phyloP scores from a whole-genome alignment of 169 alveolate genomes.

The Amoebophrya sp. region DNA sequence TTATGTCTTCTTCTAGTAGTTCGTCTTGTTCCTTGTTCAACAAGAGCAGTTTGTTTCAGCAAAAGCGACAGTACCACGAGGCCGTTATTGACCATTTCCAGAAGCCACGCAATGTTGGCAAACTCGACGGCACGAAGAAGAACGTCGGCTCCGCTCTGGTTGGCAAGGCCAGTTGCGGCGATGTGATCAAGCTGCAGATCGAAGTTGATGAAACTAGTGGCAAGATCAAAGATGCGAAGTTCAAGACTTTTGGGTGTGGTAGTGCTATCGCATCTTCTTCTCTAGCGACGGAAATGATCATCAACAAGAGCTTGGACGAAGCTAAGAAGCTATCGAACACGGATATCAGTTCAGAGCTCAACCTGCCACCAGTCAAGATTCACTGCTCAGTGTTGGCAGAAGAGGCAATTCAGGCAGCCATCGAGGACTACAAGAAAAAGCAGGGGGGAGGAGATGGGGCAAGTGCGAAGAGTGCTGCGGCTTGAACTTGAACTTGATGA shows the following conservation, averaged over 20 bases:
- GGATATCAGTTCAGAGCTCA: constrained; percentile 82
- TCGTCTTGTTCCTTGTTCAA: too few relatives aligned
- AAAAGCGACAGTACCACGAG: constrained; percentile 48
- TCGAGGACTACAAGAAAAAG: constrained; percentile 53
- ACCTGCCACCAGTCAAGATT: constrained; percentile 96
- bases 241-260: constrained; percentile 96
- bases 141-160: constrained; percentile 81
- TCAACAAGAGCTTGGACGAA: constrained; percentile 88
- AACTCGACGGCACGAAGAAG: constrained; percentile 53
- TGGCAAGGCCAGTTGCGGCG: constrained; percentile 99
- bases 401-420: constrained; percentile 87
- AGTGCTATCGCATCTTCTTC: constrained; percentile 97
- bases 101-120: constrained; percentile 85
- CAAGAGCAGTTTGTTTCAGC: too few relatives aligned
- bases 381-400: constrained; percentile 97
- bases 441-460: constrained; percentile 21
- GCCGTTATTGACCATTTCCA: constrained; percentile 83
- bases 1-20: too few relatives aligned
- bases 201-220: constrained; percentile 46
- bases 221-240: constrained; percentile 54
- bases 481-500: too few relatives aligned
- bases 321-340: constrained; percentile 87
- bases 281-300: constrained; percentile 92
- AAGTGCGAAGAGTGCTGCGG: too few relatives aligned
- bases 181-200: constrained; percentile 92